Percentiles rank a stretch among this genome's conserved stretches.
phyloP scores from a whole-genome alignment of 176 grass and related monocot species.

The barley (Hordeum vulgare) region DNA sequence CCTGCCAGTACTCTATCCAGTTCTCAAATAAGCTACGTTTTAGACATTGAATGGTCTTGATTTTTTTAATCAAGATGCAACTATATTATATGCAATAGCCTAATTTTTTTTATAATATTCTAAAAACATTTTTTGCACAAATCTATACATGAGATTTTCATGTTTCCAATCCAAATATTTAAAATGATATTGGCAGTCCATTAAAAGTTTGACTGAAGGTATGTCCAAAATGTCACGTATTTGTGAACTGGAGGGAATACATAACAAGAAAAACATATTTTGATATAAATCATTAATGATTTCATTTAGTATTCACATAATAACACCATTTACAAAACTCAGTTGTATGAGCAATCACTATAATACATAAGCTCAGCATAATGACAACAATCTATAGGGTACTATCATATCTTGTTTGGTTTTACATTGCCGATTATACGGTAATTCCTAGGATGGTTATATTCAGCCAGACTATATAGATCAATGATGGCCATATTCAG shows the following conservation, averaged over 20 bases:
- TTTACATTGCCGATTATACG: background rate
- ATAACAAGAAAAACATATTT: background rate
- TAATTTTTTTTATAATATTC: background rate
- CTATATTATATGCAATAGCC: background rate
- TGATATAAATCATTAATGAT: background rate
- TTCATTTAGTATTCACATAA: background rate
- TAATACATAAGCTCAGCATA: background rate
- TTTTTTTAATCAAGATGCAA: background rate
- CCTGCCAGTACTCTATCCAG: background rate
- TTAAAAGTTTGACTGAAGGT: background rate
- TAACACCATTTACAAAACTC: background rate
- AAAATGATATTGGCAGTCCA: background rate
- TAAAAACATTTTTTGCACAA: background rate
- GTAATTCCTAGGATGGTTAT: background rate
- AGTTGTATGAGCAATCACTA: background rate
- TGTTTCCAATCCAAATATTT: background rate
- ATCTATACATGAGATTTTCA: background rate
- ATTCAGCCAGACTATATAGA: no score
- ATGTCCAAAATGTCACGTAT: background rate
- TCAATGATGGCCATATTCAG: no score
- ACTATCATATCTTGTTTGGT: background rate
- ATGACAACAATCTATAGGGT: conserved; percentile 3
- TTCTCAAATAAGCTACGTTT: background rate
- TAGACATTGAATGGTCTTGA: background rate
- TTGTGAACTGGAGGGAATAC: background rate